Base-by-base conservation (phyloP, 306 rosid genomes). In the Senna siamea region DNA sequence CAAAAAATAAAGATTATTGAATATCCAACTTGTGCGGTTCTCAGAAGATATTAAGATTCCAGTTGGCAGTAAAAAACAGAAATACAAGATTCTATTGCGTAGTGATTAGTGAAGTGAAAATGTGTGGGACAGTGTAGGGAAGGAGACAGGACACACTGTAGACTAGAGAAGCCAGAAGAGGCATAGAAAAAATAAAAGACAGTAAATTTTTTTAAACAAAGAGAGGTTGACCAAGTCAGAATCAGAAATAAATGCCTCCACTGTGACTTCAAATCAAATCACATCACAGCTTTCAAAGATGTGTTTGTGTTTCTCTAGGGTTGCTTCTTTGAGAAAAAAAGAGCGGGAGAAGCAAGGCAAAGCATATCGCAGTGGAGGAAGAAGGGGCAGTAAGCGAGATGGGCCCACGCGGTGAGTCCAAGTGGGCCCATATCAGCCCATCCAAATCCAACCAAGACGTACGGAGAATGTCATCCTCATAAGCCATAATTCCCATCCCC, bases 151-250 rank as follows among this genome's bases (percentile, higher is more conserved):
- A 53, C 30, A 52, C 9, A 18, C 2, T 6, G 56, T 5, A 41
- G 47, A 41, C 3, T 40, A 9, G 2, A 38, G 34, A 41, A 2
- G 30, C 7, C 17, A 40, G 2, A 64, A 13, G 32, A 65, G 3
- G 3, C 20, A 41, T 30, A 30, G 14, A 2, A 23, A 10, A 5
- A 46, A 22, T 6, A 0, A 15, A 5, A 11, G 1, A 32, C 18
- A 34, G 14, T 37, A 37, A 37, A 37, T 4, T 37, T 32, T 32
- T 32, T 37, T 2, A 0, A 28, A 5, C 7, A 1, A 20, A 51
- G 23, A 43, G 14, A 17, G 35, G 73, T 78, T 82, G 86, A 82
- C 83, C 76, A 18, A 37, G 78, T 75, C 80, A 75, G 70, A 64
- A 82, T 69, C 19, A 55, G 0, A 56, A 62, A 69, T 77, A 32